These are phyloP conservation scores for Cephalotrichum gorgonifer DNA, from an alignment of 2,329 filamentous ascomycete species.

Conservation along the genomic window DNA sequence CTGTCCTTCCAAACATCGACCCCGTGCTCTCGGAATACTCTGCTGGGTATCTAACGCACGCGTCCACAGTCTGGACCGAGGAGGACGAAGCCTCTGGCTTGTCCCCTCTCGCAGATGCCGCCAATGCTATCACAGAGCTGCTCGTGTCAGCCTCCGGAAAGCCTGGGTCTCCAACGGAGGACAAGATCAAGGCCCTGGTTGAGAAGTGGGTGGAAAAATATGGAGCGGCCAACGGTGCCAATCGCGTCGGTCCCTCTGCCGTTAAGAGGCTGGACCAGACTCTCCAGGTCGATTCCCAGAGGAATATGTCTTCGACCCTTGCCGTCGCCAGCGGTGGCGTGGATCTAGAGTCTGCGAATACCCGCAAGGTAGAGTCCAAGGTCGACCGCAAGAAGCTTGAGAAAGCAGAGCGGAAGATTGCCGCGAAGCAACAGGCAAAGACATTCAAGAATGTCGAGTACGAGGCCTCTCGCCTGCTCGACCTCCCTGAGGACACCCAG, in stretches of 20 bases:
- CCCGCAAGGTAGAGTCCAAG: conserved; percentile 90
- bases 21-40: conserved; percentile 86
- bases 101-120: conserved; percentile 76
- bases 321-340: conserved; percentile 76
- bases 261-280: conserved; percentile 86
- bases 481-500: conserved; percentile 71
- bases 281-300: conserved; percentile 85
- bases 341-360: conserved; percentile 87
- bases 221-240: conserved; percentile 60
- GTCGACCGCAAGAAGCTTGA: conserved; percentile 98
- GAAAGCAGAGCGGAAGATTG: conserved; percentile 95
- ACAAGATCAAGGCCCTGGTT: conserved; percentile 72
- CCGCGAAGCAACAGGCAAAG: conserved; percentile 97
- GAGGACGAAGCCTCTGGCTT: conserved; percentile 55
- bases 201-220: conserved; percentile 83
- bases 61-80: conserved; percentile 75
- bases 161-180: conserved; percentile 59
- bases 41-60: conserved; percentile 88
- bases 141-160: conserved; percentile 89
- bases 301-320: conserved; percentile 92
- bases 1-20: conserved; percentile 78
- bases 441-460: conserved; percentile 97
- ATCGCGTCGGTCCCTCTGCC: conserved; percentile 62
- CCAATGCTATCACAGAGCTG: conserved; percentile 73
- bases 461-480: conserved; percentile 82